A percentile compares a stretch with the other conserved stretches of the same genome.
Conservation (phyloP, 2,329 filamentous ascomycete genomes). For the Chlorencoelia australis region DNA sequence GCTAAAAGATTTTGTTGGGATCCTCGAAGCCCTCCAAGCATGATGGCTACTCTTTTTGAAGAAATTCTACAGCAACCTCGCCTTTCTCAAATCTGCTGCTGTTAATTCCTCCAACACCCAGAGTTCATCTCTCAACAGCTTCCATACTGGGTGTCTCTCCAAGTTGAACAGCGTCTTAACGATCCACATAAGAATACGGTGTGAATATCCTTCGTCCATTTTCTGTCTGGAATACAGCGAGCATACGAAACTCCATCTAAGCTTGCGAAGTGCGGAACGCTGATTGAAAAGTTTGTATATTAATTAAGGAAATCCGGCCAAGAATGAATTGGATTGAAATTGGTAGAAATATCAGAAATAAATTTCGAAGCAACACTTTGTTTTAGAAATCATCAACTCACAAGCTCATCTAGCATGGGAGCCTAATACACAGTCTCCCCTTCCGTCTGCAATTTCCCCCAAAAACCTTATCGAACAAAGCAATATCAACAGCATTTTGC, state of each 20-base stretch:
- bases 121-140: not conserved
- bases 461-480: not conserved
- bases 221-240: not conserved
- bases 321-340: constrained; percentile 4
- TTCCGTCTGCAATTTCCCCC: not conserved
- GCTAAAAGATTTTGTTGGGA: not conserved
- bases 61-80: not conserved
- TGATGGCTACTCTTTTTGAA: constrained; percentile 1
- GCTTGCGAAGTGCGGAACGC: constrained; percentile 1
- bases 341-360: not conserved
- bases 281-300: not conserved
- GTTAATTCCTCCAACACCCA: not conserved
- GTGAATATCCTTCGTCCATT: not conserved
- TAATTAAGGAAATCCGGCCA: not conserved
- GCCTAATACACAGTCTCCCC: not conserved
- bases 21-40: accelerated
- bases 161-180: not conserved
- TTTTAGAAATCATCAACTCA: not conserved
- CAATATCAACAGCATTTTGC: not conserved
- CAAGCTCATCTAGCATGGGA: not conserved
- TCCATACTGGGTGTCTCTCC: not conserved
- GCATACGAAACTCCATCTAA: constrained; percentile 1
- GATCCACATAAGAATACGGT: constrained; percentile 3
- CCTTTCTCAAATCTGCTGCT: not conserved
- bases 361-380: not conserved